Percentiles rank a stretch among this genome's conserved stretches.
phyloP scores from a whole-genome alignment of 1,139 yeast species.

The Hansenula lynferdii region DNA sequence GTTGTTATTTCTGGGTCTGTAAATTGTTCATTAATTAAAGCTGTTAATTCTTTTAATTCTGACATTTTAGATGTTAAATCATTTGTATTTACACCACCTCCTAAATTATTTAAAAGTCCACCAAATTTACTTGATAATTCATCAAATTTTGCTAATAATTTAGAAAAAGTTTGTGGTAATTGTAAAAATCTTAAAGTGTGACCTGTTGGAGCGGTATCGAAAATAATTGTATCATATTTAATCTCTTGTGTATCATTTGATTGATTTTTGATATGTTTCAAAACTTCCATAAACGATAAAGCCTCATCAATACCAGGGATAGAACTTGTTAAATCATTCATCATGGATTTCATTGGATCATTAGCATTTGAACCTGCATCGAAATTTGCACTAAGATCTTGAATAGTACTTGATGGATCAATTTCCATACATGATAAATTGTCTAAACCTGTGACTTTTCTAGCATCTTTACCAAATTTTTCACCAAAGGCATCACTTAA shows the following conservation, averaged over 20 bases:
- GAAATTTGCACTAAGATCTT: slow-evolving; percentile 66
- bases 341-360: slow-evolving; percentile 63
- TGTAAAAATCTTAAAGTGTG: slow-evolving; percentile 93
- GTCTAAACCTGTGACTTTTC: slow-evolving; percentile 81
- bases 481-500: slow-evolving; percentile 97
- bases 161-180: slow-evolving; percentile 87
- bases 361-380: slow-evolving; percentile 44
- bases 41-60: slow-evolving; percentile 77
- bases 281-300: slow-evolving; percentile 92
- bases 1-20: slow-evolving; percentile 95
- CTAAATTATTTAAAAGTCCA: slow-evolving; percentile 77
- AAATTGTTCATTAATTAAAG: slow-evolving; percentile 90
- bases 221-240: slow-evolving; percentile 79
- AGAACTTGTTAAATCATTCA: slow-evolving; percentile 91
- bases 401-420: slow-evolving; percentile 92
- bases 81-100: slow-evolving; percentile 62
- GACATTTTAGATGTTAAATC: slow-evolving; percentile 80
- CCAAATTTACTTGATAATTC: slow-evolving; percentile 86
- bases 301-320: slow-evolving; percentile 99
- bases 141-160: slow-evolving; percentile 79
- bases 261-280: slow-evolving; percentile 91
- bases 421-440: slow-evolving; percentile 97
- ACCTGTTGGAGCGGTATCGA: slow-evolving; percentile 98
- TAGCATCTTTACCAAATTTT: slow-evolving; percentile 94
- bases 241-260: slow-evolving; percentile 34